Conservation (phyloP, 2,329 filamentous ascomycete species). For the Orbilia javanica region DNA sequence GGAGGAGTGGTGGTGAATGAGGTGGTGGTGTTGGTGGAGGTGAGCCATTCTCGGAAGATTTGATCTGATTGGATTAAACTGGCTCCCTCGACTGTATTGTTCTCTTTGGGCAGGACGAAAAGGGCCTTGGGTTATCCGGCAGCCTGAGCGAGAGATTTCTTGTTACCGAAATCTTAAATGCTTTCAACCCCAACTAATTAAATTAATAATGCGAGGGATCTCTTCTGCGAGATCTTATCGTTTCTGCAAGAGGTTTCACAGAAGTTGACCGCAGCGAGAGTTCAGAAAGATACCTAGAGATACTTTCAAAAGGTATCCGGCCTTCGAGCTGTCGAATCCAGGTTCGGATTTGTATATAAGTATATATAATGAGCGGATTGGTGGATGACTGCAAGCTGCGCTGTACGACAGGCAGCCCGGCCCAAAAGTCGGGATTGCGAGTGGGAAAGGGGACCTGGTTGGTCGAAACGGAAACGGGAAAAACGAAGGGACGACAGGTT, state of each 20-base stretch:
- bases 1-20: slow-evolving; percentile 56
- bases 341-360: slow-evolving; percentile 14
- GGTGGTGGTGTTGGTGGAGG: slow-evolving; percentile 54
- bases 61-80: slow-evolving; percentile 57
- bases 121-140: slow-evolving; percentile 42
- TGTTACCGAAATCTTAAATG: slow-evolving; percentile 50
- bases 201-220: slow-evolving; percentile 45
- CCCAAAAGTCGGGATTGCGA: slow-evolving; percentile 22
- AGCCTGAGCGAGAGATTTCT: slow-evolving; percentile 56
- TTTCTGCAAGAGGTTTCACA: slow-evolving; percentile 23
- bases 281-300: slow-evolving; percentile 16
- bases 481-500: slow-evolving; percentile 34
- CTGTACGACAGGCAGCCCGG: slow-evolving; percentile 38
- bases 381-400: slow-evolving; percentile 27
- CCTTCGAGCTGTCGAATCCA: background rate
- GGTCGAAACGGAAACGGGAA: slow-evolving; percentile 30
- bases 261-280: background rate
- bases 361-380: slow-evolving; percentile 54
- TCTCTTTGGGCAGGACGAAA: slow-evolving; percentile 56
- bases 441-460: slow-evolving; percentile 32
- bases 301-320: slow-evolving; percentile 19
- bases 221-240: slow-evolving; percentile 18
- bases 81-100: slow-evolving; percentile 51
- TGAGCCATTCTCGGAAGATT: slow-evolving; percentile 59
- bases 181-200: slow-evolving; percentile 40